These are phyloP conservation scores for Erythrophleum fordii DNA, from an alignment of 306 rosid species.

Conservation along the genomic window DNA sequence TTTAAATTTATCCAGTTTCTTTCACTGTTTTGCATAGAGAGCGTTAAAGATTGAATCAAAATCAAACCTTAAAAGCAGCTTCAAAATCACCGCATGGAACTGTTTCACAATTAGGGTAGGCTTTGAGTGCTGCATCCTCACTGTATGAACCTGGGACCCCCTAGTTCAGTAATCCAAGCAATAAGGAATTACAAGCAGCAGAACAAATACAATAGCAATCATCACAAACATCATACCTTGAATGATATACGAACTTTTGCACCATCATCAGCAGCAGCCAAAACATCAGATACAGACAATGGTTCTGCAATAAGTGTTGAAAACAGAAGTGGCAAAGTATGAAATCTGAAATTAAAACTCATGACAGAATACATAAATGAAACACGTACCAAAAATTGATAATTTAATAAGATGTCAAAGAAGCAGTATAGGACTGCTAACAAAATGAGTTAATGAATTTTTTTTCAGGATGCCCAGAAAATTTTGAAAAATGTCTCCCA, in stretches of 20 bases:
- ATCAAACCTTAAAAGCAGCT: constrained; percentile 70
- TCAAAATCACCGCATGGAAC: constrained; percentile 74
- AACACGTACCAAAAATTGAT: neutral
- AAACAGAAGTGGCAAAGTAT: constrained; percentile 10
- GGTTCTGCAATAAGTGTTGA: constrained; percentile 53
- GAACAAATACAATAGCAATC: constrained; percentile 18
- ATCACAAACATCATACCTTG: constrained; percentile 51
- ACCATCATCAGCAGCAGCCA: constrained; percentile 46
- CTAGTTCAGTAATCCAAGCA: constrained; percentile 52
- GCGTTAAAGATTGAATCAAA: constrained; percentile 22
- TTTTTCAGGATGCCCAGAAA: constrained; percentile 7
- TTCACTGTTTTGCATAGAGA: constrained; percentile 21
- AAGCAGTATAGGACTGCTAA: neutral
- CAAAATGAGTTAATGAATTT: constrained; percentile 1
- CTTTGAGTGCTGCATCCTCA: constrained; percentile 77
- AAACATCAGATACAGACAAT: constrained; percentile 54
- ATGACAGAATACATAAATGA: neutral
- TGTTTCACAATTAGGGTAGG: constrained; percentile 68
- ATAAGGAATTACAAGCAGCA: constrained; percentile 31
- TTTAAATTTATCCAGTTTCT: neutral
- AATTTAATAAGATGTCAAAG: constrained; percentile 6
- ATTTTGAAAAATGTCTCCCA: constrained; percentile 3
- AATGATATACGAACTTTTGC: constrained; percentile 58
- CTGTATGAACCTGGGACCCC: constrained; percentile 69
- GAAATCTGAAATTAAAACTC: constrained; percentile 26